Conservation (phyloP, 2,329 filamentous ascomycete species). For the Penicillium sp. region DNA sequence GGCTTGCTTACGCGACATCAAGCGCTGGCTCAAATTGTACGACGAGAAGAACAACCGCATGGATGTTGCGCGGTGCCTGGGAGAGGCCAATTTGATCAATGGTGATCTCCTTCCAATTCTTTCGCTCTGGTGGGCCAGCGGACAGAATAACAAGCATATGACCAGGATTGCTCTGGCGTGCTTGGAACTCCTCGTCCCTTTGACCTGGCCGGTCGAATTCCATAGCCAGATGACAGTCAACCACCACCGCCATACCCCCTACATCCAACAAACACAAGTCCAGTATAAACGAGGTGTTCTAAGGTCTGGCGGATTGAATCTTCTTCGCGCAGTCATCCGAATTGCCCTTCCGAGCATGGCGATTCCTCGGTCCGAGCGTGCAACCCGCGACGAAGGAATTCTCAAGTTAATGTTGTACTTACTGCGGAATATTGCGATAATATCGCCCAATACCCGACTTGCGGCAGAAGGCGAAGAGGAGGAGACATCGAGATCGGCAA, state of each 20-base stretch:
- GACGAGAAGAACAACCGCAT: conserved; percentile 91
- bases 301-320: conserved; percentile 72
- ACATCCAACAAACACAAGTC: conserved; percentile 82
- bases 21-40: conserved; percentile 92
- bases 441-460: conserved; percentile 69
- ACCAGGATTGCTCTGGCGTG: conserved; percentile 79
- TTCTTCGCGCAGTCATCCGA: conserved; percentile 78
- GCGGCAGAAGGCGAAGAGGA: conserved; percentile 84
- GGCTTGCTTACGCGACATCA: conserved; percentile 87
- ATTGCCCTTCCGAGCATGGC: conserved; percentile 85
- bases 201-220: conserved; percentile 92
- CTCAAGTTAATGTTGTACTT: conserved; percentile 89
- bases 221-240: conserved; percentile 83
- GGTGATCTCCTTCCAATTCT: conserved; percentile 89
- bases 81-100: conserved; percentile 87
- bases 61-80: conserved; percentile 89
- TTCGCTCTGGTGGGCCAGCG: conserved; percentile 73
- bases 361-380: conserved; percentile 70
- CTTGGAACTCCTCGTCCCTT: conserved; percentile 82
- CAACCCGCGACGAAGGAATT: conserved; percentile 79
- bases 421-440: conserved; percentile 82
- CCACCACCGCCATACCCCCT: conserved; percentile 86
- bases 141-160: conserved; percentile 70
- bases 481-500: conserved; percentile 81
- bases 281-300: conserved; percentile 86